These are phyloP conservation scores for Thalassiosira mediterranea DNA, from an alignment of 352 stramenopile genomes.

Conservation along the genomic window DNA sequence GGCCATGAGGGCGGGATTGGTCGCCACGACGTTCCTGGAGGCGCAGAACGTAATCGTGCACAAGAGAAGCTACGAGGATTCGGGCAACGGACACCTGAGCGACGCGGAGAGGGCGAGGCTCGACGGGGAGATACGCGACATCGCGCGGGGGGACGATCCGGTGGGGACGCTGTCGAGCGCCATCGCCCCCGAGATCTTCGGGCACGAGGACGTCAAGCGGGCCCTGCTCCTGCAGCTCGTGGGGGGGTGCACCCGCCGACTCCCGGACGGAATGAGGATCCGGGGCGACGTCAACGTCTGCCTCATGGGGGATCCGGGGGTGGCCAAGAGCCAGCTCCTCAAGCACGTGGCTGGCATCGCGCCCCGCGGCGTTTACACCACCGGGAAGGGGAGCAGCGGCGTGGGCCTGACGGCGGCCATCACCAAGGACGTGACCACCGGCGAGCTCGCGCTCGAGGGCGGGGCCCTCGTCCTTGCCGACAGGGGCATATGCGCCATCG, in stretches of 20 bases:
- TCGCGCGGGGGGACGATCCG: conserved; percentile 85
- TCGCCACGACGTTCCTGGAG: conserved; percentile 97
- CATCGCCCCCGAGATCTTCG: conserved; percentile 99
- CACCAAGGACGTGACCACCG: conserved; percentile 93
- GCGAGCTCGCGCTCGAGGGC: conserved; percentile 92
- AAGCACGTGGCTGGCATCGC: conserved; percentile 98
- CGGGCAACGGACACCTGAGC: conserved; percentile 75
- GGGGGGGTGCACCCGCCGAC: conserved; percentile 83
- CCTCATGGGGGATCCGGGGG: conserved; percentile 94
- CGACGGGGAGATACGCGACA: conserved; percentile 79
- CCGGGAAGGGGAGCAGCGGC: conserved; percentile 97
- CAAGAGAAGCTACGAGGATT: conserved; percentile 96
- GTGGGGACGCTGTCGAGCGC: conserved; percentile 93
- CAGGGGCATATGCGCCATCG: conserved; percentile 97
- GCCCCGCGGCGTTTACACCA: conserved; percentile 98
- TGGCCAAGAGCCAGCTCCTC: conserved; percentile 99
- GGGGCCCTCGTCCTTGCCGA: conserved; percentile 98
- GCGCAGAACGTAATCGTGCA: conserved; percentile 93
- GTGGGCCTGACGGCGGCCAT: conserved; percentile 98
- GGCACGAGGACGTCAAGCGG: conserved; percentile 99
- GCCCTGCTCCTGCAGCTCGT: conserved; percentile 97
- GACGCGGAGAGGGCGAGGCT: conserved; percentile 70
- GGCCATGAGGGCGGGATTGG: conserved; percentile 95
- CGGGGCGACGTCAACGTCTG: conserved; percentile 99
- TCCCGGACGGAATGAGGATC: conserved; percentile 93